Evolutionary conservation across 1,284 basidiomycete genomes (phyloP).

Genomic region (Moesziomyces sp.): DNA sequence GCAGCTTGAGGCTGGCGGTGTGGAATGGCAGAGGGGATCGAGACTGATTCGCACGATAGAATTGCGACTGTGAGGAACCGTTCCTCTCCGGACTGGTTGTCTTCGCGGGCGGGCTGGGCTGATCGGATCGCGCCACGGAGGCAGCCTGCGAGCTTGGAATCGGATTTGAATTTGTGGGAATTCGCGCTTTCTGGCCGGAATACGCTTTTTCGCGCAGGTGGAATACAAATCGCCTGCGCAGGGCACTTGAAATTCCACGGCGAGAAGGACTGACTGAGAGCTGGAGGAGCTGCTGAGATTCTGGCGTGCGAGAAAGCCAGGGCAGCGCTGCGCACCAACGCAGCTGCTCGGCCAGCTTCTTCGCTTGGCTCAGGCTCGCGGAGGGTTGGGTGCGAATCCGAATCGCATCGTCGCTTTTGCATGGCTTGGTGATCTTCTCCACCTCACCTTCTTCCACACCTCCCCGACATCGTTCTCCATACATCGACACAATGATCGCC

Average conservation of each 20-base stretch:
- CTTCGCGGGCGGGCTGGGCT: slow-evolving; percentile 1
- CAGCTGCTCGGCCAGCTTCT: slow-evolving; percentile 2
- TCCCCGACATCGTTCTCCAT: not conserved
- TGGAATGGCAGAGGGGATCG: too few species aligned
- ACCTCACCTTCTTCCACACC: slow-evolving; percentile 7
- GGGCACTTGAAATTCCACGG: too few species aligned
- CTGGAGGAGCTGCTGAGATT: not conserved
- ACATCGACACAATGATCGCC: slow-evolving; percentile 29
- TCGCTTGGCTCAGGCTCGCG: slow-evolving; percentile 14
- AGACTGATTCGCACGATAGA: slow-evolving; percentile 30
- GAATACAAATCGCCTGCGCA: slow-evolving; percentile 7
- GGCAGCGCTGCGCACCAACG: not conserved
- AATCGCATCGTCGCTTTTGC: slow-evolving; percentile 2
- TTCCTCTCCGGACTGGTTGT: slow-evolving; percentile 9
- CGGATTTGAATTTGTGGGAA: slow-evolving; percentile 3
- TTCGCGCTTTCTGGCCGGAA: not conserved
- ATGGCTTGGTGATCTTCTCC: not conserved
- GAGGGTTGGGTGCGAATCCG: too few species aligned
- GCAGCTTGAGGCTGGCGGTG: too few species aligned
- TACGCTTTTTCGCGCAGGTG: not conserved
- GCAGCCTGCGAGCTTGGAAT: not conserved
- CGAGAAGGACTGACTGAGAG: too few species aligned
- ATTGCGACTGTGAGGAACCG: slow-evolving; percentile 1
- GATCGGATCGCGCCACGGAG: slow-evolving; percentile 19
- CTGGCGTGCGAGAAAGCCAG: slow-evolving; percentile 32